phyloP scores from a whole-genome alignment of 163 green algal genomes.

The Scenedesmus sp. region DNA sequence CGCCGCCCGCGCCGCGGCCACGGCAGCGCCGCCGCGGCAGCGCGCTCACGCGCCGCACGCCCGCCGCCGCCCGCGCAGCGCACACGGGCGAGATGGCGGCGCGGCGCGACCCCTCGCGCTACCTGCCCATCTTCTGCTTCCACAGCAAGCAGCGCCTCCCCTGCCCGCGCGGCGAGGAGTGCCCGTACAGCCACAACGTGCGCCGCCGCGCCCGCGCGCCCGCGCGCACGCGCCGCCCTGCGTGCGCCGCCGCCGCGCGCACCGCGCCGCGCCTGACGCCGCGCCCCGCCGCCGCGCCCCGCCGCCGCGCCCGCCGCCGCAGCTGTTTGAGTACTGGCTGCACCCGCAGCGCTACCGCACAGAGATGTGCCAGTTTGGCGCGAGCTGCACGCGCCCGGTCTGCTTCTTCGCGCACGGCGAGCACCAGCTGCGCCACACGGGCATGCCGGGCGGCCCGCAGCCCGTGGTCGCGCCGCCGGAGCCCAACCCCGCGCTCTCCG shows the following conservation, averaged over 20 bases:
- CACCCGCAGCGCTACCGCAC: slow-evolving; percentile 46
- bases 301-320: not conserved
- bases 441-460: slow-evolving; percentile 40
- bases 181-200: slow-evolving; percentile 46
- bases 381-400: slow-evolving; percentile 37
- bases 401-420: slow-evolving; percentile 54
- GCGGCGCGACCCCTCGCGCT: slow-evolving; percentile 33
- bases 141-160: slow-evolving; percentile 44
- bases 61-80: too few species aligned
- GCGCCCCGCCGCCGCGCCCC: not conserved
- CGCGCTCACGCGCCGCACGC: too few species aligned
- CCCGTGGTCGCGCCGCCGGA: slow-evolving; percentile 45
- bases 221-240: not conserved
- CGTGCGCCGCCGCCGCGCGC: too few species aligned
- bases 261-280: too few species aligned
- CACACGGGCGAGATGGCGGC: slow-evolving; percentile 49
- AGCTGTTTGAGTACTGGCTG: slow-evolving; percentile 48
- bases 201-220: not conserved
- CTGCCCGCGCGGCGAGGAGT: slow-evolving; percentile 45
- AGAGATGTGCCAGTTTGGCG: slow-evolving; percentile 48
- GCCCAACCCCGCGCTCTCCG: slow-evolving; percentile 24
- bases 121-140: slow-evolving; percentile 46
- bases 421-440: slow-evolving; percentile 39
- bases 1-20: too few species aligned
- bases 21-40: too few species aligned